phyloP scores from a whole-genome alignment of 805 yeast genomes.

The Starmera quercuum region DNA sequence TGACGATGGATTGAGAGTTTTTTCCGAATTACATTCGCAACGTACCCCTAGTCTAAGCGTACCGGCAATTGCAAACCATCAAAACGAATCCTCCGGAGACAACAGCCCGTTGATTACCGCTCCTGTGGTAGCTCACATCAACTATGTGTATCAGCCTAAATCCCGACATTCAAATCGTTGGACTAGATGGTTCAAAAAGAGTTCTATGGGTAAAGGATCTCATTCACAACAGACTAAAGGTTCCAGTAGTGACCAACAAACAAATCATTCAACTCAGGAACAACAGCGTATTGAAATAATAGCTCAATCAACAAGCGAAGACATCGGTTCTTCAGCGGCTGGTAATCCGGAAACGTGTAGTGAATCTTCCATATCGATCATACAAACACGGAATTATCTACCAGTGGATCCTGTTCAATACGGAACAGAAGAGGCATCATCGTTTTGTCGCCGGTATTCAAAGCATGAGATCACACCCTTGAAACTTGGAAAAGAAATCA shows the following conservation, averaged over 20 bases:
- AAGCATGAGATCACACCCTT: too few species aligned
- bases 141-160: neutral
- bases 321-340: too few species aligned
- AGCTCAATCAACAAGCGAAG: conserved; percentile 5
- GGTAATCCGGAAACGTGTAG: too few species aligned
- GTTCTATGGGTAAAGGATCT: neutral
- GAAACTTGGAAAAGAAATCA: too few species aligned
- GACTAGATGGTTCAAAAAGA: neutral
- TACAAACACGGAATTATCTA: neutral
- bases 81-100: neutral
- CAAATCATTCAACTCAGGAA: neutral
- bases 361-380: neutral
- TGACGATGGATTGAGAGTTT: too few species aligned
- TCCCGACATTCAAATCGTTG: too few species aligned
- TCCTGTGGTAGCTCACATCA: conserved; percentile 8
- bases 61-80: neutral
- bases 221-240: neutral
- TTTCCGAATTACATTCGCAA: too few species aligned
- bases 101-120: neutral
- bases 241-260: neutral
- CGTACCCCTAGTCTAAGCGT: neutral
- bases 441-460: conserved; percentile 1
- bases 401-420: neutral
- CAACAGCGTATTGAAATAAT: conserved; percentile 7
- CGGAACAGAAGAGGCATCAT: neutral